phyloP scores from a whole-genome alignment of 2,329 filamentous ascomycete genomes.

The Alternaria brassicae region DNA sequence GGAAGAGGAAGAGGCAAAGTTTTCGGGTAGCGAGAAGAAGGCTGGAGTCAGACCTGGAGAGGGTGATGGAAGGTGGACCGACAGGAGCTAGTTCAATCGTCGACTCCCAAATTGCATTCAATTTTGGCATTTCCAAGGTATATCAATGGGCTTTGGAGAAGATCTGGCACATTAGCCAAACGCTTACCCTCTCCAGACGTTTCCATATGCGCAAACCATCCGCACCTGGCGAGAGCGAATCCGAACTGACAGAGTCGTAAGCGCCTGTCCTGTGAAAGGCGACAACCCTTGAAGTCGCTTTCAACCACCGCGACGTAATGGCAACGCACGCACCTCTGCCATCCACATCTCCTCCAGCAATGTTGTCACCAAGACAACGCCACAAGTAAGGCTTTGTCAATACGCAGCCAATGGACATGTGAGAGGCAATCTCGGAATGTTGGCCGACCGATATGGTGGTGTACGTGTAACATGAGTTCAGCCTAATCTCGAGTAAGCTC shows the following conservation, averaged over 20 bases:
- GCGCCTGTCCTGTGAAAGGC: background rate
- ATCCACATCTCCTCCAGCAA: background rate
- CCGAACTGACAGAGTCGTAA: no score
- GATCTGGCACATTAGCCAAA: no score
- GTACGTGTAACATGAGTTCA: background rate
- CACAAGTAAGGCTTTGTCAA: background rate
- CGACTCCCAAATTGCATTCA: constrained; percentile 1
- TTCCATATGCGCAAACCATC: no score
- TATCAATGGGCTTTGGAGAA: no score
- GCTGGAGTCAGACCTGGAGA: constrained; percentile 56
- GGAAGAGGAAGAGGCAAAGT: constrained; percentile 73
- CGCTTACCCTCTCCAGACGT: no score
- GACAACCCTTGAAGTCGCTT: background rate
- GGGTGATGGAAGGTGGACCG: constrained; percentile 47
- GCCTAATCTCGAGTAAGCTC: background rate
- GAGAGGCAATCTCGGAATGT: background rate
- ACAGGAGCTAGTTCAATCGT: constrained; percentile 7
- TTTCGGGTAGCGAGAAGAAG: constrained; percentile 64
- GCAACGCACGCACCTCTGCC: background rate
- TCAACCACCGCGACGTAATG: background rate
- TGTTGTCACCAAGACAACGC: background rate
- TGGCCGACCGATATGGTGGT: background rate
- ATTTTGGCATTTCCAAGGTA: background rate
- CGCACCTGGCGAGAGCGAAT: no score
- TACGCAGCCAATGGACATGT: background rate